Base-by-base conservation (phyloP, 1,284 basidiomycete genomes). In the Peniophora sp. region DNA sequence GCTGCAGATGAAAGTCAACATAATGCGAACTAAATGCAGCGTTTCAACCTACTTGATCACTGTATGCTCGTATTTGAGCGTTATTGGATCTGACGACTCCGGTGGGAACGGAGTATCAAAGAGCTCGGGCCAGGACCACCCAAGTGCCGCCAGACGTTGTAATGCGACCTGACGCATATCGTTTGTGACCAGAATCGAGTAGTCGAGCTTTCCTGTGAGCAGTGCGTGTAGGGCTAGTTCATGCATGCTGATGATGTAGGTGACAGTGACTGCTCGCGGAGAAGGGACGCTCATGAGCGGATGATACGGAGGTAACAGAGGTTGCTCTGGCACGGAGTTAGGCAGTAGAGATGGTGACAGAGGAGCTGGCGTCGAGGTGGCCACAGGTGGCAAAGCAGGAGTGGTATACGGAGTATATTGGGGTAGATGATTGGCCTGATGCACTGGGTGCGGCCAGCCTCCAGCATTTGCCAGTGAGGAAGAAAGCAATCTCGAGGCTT, bases 61-160 rank as follows among this genome's bases (percentile, higher is more conserved):
- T 19, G 74, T 65, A 17, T 67, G 67, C 47, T 81, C 75, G 60
- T 92, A 92, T 57, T 72, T 69, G 43, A 85, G 64, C 27, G 83
- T 82, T 38, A 74, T 70, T 16, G 58, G 57, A 25, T 68, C 58
- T 24, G 61, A 61, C 22, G 59, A 55, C 5, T 58, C 52, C 19
- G 56, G 52, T 35, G 77, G 77, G 55, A 76, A 83, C 47, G 75
- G 71, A 50, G 73, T 71, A 53, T 88, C 85, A 46, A 85, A 67
- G 43, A 83, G 69, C 43, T 69, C 52, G 6, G 86, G 84, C 84
- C 85, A 89, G 12, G 65, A 52, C 65, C 77, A 85, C 14, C 83
- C 82, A 53, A 71, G 65, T 16, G 58, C 62, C 52, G 77, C 57
- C 34, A 71, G 52, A 17, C 59, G 48, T 27, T 1, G 46, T 39